These are phyloP conservation scores for Bipolaris victoriae DNA, from an alignment of 2,329 filamentous ascomycete genomes.

Conservation along the genomic window DNA sequence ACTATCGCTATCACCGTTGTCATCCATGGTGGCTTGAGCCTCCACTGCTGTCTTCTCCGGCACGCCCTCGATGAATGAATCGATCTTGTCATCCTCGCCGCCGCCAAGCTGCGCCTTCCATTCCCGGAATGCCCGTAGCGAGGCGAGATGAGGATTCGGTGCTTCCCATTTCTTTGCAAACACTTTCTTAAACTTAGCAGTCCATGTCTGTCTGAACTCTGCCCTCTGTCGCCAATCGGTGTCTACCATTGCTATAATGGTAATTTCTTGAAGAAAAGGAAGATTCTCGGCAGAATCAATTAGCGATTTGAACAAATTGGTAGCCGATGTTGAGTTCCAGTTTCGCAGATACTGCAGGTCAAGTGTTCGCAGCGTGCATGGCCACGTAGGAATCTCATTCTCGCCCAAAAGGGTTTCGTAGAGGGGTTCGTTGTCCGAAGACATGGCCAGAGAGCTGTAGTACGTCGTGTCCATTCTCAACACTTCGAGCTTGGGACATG, in stretches of 20 bases:
- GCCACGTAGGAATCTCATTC: constrained; percentile 78
- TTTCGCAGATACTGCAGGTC: constrained; percentile 79
- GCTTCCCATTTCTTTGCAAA: constrained; percentile 62
- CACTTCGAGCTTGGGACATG: constrained; percentile 73
- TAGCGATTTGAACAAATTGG: constrained; percentile 79
- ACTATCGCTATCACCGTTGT: constrained; percentile 31
- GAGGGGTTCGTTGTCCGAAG: constrained; percentile 74
- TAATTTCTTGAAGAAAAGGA: constrained; percentile 70
- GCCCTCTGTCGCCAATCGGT: constrained; percentile 81
- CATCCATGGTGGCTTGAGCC: neutral
- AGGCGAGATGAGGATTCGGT: constrained; percentile 54
- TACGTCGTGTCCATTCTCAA: constrained; percentile 81
- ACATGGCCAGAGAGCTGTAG: constrained; percentile 70
- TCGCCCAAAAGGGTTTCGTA: constrained; percentile 71
- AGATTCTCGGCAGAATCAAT: constrained; percentile 72
- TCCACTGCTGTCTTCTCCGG: constrained; percentile 13
- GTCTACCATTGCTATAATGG: constrained; percentile 74
- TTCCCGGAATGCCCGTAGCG: constrained; percentile 51
- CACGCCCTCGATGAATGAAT: constrained; percentile 35
- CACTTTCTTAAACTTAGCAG: constrained; percentile 69
- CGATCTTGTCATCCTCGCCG: constrained; percentile 15
- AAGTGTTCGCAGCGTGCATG: constrained; percentile 70
- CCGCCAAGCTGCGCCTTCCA: constrained; percentile 40
- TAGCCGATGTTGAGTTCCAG: constrained; percentile 72
- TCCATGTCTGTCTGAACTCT: constrained; percentile 79